Evolutionary conservation across 2,329 filamentous ascomycete genomes (phyloP), one percentile per base, ranked within the genome.

Genomic region (Teratosphaeria epicoccoides): DNA sequence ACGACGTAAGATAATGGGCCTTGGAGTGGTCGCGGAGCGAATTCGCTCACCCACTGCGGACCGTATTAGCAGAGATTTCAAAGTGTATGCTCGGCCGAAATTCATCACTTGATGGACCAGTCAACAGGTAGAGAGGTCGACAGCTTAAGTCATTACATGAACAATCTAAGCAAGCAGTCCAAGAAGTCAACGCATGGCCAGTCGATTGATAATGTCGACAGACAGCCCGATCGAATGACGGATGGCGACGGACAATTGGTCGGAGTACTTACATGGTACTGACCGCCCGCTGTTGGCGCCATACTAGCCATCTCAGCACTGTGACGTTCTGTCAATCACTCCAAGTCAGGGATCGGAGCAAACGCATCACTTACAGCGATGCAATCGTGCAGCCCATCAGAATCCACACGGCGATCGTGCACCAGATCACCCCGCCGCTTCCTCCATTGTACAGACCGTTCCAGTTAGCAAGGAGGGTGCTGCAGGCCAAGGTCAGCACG

Each of bases 1-100:
- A 71, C 66, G 20, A 75, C 62, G 51, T 74, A 75, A 55, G 71
- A 73, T 49, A 74, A 66, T 47, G 73, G 68, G 43, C 67, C 70
- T 53, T 72, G 71, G 44, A 65, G 67, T 2, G 64, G 66, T 5
- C 61, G 62, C 10, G 73, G 72, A 3, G 71, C 71, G 22, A 74
- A 68, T 26, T 73, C 64, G 17, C 66, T 68, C 1, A 73, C 71
- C 68, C 56, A 40, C 33, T 40, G 17, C n/a, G 12, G 12, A 40
- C 33, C 28, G 9, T 11, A 37, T 52, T 17, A 51, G 49, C 29
- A 22, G 45, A 17, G 29, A 23, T 24, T 23, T 11, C 23, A 23
- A 23, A 24, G 12, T n/a, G 12, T 23, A n/a, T n/a, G n/a, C n/a
- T n/a, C n/a, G n/a, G n/a, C n/a, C n/a, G n/a, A n/a, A n/a, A n/a